phyloP scores from a whole-genome alignment of 148 eudicot genomes.

The Nepenthes mirabilis region DNA sequence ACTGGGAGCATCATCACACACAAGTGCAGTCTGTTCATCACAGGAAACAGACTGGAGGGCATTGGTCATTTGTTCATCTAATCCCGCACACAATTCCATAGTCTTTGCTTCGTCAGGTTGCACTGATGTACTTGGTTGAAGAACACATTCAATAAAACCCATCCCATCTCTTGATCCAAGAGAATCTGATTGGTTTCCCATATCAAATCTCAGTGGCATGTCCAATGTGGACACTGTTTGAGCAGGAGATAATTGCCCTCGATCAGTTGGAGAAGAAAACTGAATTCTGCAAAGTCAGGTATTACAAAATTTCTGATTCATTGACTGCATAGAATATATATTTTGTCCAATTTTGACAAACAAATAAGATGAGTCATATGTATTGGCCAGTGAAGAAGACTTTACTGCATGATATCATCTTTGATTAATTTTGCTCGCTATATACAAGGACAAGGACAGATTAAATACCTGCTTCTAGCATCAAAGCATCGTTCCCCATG shows the following conservation, averaged over 20 bases:
- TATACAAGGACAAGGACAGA: not conserved
- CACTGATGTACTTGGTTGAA: slow-evolving; percentile 29
- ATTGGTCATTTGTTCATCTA: slow-evolving; percentile 16
- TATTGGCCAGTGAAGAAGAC: no score
- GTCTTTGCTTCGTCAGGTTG: slow-evolving; percentile 28
- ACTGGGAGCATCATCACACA: slow-evolving; percentile 16
- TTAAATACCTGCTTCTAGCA: slow-evolving; percentile 48
- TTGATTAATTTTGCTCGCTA: no score
- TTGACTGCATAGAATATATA: not conserved
- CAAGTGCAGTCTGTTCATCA: slow-evolving; percentile 19
- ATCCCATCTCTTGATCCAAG: slow-evolving; percentile 42
- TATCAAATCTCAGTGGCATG: slow-evolving; percentile 34
- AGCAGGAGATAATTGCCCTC: slow-evolving; percentile 34
- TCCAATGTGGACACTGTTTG: slow-evolving; percentile 41
- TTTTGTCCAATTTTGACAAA: not conserved
- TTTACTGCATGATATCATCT: no score
- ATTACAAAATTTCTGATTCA: slow-evolving; percentile 3
- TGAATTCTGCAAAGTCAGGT: slow-evolving; percentile 36
- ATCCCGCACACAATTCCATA: slow-evolving; percentile 23
- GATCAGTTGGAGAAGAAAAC: slow-evolving; percentile 27
- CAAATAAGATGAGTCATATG: not conserved
- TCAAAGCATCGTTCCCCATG: slow-evolving; percentile 25
- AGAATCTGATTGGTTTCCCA: slow-evolving; percentile 36
- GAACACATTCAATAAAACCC: slow-evolving; percentile 38
- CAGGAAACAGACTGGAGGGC: slow-evolving; percentile 17